Evolutionary conservation across 345 rosid species (phyloP), one percentile per base, ranked within the genome.

Genomic region (Draba incana): DNA sequence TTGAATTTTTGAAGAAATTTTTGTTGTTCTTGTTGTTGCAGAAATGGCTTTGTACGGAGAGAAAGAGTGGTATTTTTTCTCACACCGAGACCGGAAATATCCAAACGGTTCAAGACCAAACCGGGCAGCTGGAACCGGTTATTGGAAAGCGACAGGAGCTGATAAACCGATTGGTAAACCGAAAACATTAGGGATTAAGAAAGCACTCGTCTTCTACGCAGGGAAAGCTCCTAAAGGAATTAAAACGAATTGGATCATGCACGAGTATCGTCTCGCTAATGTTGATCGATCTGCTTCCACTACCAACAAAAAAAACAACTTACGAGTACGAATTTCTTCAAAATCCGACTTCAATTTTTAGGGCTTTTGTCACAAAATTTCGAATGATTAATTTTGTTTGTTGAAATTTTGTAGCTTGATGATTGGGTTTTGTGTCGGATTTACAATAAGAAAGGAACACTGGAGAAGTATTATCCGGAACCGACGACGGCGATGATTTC

Each of bases 201-300:
- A 92, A 59, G 90, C 97, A 6, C 84, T 92, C 3, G 98, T 90
- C 49, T 92, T 92, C 66, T 92, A 89, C 56, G 86, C 96, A 0
- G 98, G 98, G 0, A 92, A 92, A 72, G 92, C 98, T 14, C 97
- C 96, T 0, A 83, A 74, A 62, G 97, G 95, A 6, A 48, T 86
- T 35, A 92, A 90, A 65, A 92, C 98, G 63, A 90, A 92, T 33
- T 92, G 98, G 98, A 92, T 92, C 43, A 92, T 92, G 98, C 98
- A 92, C 3, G 98, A 92, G 53, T 92, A 92, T 64, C 96, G 98
- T 37, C 90, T 87, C 11, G 89, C 94, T 7, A 83, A 90, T 70
- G 93, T 88, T 10, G 90, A 92, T 53, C 77, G 98, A 33, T 85
- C 97, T 14, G 78, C 73, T 28, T 28, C 30, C 54, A 68, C 74